These are phyloP conservation scores for Mercurialis annua DNA, from an alignment of 345 rosid genomes.

Conservation along the genomic window DNA sequence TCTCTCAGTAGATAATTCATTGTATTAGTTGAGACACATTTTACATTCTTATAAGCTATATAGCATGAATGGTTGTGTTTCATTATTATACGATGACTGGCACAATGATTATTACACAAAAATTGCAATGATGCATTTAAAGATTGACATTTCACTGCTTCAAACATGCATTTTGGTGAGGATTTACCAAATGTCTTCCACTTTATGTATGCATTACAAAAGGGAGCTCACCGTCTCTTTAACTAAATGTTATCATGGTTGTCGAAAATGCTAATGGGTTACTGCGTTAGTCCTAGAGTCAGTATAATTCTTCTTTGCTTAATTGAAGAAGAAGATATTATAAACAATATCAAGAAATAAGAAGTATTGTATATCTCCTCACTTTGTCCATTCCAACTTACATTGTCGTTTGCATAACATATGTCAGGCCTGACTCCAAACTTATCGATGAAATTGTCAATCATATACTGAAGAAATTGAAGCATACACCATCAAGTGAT, in stretches of 20 bases:
- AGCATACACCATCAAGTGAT: conserved; percentile 10
- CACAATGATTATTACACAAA: no score
- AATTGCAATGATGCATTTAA: no score
- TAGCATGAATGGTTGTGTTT: no score
- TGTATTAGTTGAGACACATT: background rate
- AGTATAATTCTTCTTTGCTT: background rate
- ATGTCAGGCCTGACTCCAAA: conserved; percentile 7
- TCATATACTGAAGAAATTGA: conserved; percentile 6
- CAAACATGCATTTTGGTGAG: background rate
- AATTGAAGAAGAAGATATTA: background rate
- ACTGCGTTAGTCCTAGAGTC: background rate
- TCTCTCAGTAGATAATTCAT: no score
- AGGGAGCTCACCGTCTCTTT: background rate
- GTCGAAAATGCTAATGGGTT: background rate
- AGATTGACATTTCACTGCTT: background rate
- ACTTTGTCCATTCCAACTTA: background rate
- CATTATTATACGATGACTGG: no score
- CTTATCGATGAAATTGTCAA: conserved; percentile 3
- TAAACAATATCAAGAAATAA: no score
- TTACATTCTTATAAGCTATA: background rate
- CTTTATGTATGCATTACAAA: background rate
- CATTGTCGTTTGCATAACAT: background rate
- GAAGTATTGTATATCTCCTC: no score
- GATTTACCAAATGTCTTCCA: background rate
- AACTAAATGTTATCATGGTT: background rate